Evolutionary conservation across 768 basidiomycete genomes (phyloP).

Genomic region (Suillus americanus): DNA sequence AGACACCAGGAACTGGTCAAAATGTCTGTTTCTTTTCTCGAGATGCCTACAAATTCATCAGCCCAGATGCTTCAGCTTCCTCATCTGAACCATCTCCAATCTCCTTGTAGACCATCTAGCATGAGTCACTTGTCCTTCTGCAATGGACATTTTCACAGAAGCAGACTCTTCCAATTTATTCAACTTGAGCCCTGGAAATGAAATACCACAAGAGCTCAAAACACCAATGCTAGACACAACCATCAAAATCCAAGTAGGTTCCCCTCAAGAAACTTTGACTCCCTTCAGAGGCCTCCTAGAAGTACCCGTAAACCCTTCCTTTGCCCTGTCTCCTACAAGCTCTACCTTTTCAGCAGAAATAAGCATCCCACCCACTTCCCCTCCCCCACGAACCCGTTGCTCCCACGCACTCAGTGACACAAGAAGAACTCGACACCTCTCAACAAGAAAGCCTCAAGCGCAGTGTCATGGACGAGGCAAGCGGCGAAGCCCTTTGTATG

Average conservation of each 20-base stretch:
- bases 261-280: conserved; percentile 12
- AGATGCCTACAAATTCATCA: conserved; percentile 64
- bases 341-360: conserved; percentile 53
- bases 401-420: conserved; percentile 63
- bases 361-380: conserved; percentile 16
- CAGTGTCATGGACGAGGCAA: conserved; percentile 83
- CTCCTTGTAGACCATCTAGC: conserved; percentile 26
- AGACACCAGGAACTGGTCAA: conserved; percentile 75
- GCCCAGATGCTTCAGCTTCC: conserved; percentile 58
- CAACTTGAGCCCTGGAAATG: conserved; percentile 54
- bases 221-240: conserved; percentile 34
- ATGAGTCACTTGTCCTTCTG: conserved; percentile 36
- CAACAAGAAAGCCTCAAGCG: conserved; percentile 79
- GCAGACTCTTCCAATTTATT: conserved; percentile 53
- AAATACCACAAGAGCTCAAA: conserved; percentile 37
- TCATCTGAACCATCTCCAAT: conserved; percentile 31
- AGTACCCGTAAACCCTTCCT: conserved; percentile 43
- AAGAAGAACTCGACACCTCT: conserved; percentile 83
- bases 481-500: conserved; percentile 73
- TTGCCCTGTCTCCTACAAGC: conserved; percentile 49
- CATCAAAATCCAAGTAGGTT: conserved; percentile 34
- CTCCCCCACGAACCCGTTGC: conserved; percentile 38
- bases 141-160: conserved; percentile 51
- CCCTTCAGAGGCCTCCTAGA: conserved; percentile 4
- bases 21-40: conserved; percentile 78